A percentile compares a stretch with the other conserved stretches of the same genome.
These are phyloP conservation scores for Lagerstroemia fauriei DNA, from an alignment of 441 rosid species.

Conservation along the genomic window DNA sequence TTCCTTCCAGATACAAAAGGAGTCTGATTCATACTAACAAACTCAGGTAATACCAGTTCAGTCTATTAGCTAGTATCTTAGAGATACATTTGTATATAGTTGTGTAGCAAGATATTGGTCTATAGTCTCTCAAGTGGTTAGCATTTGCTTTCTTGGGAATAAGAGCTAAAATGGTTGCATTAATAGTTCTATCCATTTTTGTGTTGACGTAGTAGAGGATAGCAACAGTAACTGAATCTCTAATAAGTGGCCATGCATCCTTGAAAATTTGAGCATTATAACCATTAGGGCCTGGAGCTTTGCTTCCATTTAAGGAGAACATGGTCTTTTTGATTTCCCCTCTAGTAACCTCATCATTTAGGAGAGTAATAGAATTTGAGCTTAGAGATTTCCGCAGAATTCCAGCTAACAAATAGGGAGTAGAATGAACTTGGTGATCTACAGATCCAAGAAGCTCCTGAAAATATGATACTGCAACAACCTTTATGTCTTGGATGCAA, in stretches of 20 bases:
- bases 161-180: not conserved
- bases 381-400: not conserved
- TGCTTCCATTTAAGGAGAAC: not conserved
- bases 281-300: conserved; percentile 1
- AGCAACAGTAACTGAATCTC: not conserved
- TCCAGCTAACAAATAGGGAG: not conserved
- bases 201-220: not conserved
- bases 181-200: not conserved
- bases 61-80: not conserved
- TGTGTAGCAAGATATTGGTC: not conserved
- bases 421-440: too few species aligned
- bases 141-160: not conserved
- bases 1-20: not conserved
- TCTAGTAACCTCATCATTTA: not conserved
- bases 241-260: not conserved
- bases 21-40: not conserved
- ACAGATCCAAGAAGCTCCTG: not conserved
- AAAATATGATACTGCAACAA: not conserved
- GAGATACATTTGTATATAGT: not conserved
- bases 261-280: not conserved
- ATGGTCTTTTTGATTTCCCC: not conserved
- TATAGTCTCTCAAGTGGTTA: not conserved
- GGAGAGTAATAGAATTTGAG: not conserved
- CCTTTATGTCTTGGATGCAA: too few species aligned
- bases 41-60: not conserved